Evolutionary conservation across 148 eudicot genomes (phyloP).

Genomic region (Amaranthus hypochondriacus): DNA sequence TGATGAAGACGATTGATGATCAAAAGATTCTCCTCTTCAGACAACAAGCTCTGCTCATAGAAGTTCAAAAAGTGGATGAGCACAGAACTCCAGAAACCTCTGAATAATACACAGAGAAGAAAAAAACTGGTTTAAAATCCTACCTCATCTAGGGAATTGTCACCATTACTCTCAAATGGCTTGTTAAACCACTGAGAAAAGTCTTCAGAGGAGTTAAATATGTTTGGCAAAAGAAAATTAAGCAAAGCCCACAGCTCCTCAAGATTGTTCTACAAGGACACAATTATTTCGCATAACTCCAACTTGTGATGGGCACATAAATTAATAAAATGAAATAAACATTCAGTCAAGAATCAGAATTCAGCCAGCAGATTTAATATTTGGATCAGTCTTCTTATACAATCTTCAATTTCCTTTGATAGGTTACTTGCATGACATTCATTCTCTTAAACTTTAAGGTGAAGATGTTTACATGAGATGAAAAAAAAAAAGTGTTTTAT

Average conservation of each 20-base stretch:
- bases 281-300: neutral
- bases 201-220: slow-evolving; percentile 93
- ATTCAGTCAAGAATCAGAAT: no score
- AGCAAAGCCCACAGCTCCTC: slow-evolving; percentile 99
- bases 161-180: slow-evolving; percentile 94
- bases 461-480: neutral
- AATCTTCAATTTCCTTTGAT: no score
- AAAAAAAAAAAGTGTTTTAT: neutral
- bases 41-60: slow-evolving; percentile 61
- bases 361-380: no score
- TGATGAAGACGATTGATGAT: slow-evolving; percentile 98
- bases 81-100: slow-evolving; percentile 4
- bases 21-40: slow-evolving; percentile 97
- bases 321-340: no score
- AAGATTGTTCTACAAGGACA: slow-evolving; percentile 71
- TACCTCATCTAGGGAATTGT: slow-evolving; percentile 84
- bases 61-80: neutral
- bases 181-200: slow-evolving; percentile 99
- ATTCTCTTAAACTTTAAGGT: no score
- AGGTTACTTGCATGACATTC: no score
- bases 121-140: slow-evolving; percentile 12
- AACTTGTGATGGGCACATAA: no score
- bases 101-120: neutral
- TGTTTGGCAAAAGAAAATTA: slow-evolving; percentile 90
- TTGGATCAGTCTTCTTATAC: no score